phyloP scores from a whole-genome alignment of 148 eudicot genomes.

The Linanthus parryae region DNA sequence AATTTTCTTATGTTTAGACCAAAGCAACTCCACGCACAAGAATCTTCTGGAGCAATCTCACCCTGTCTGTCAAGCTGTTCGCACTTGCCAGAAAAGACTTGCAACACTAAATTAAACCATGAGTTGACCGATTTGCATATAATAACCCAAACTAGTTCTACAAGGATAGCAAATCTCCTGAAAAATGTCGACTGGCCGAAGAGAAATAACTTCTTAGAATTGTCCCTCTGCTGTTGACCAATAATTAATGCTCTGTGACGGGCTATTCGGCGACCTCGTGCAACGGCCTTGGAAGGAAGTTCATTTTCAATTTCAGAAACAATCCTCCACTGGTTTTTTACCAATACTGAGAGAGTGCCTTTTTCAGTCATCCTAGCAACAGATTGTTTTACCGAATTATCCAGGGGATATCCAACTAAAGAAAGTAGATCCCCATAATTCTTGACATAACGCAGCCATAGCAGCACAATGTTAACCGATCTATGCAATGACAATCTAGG shows the following conservation, averaged over 20 bases:
- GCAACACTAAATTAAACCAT: conserved; percentile 18
- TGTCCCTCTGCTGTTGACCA: conserved; percentile 17
- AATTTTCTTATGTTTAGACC: conserved; percentile 43
- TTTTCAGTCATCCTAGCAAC: conserved; percentile 30
- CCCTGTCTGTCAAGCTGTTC: conserved; percentile 9
- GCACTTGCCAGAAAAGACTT: conserved; percentile 13
- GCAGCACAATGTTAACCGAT: conserved; percentile 35
- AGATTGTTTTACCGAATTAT: conserved; percentile 21
- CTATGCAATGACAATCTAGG: conserved; percentile 35
- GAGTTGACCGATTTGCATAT: conserved; percentile 24
- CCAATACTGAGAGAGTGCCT: conserved; percentile 20
- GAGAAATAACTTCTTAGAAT: conserved; percentile 9
- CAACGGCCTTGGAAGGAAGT: conserved; percentile 64
- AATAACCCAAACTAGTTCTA: conserved; percentile 35
- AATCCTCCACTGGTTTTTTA: conserved; percentile 40
- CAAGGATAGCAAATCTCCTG: conserved; percentile 24
- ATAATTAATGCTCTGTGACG: conserved; percentile 45
- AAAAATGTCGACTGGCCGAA: conserved; percentile 16
- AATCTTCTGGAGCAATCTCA: conserved; percentile 24
- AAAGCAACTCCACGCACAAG: conserved; percentile 29
- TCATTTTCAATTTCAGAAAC: conserved; percentile 62
- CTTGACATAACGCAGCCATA: conserved; percentile 53
- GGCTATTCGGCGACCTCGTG: conserved; percentile 60
- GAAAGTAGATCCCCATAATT: conserved; percentile 49
- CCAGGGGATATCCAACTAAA: conserved; percentile 54